A percentile compares a stretch with the other conserved stretches of the same genome.
Evolutionary conservation across 345 rosid species (phyloP).

Genomic region (Iberis pinnata): DNA sequence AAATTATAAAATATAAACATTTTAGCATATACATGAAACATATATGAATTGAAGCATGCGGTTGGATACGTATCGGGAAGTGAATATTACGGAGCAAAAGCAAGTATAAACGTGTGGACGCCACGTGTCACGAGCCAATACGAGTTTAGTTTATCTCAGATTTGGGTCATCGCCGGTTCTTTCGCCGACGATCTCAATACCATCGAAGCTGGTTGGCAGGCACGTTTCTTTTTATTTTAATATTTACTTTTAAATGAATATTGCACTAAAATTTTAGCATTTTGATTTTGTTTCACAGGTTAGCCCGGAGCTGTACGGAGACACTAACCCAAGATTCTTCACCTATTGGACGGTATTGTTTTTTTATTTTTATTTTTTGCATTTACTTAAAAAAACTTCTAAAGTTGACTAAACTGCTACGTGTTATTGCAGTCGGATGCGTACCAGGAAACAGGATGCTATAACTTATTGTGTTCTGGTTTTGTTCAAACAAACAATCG

Average conservation of each 20-base stretch:
- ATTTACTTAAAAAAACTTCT: neutral
- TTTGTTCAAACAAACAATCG: conserved; percentile 85
- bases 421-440: conserved; percentile 59
- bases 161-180: conserved; percentile 98
- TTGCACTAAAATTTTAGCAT: neutral
- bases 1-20: conserved; percentile 5
- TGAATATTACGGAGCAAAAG: conserved; percentile 88
- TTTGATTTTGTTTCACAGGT: conserved; percentile 43
- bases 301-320: conserved; percentile 96
- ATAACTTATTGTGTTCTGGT: conserved; percentile 89
- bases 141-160: conserved; percentile 90
- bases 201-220: conserved; percentile 99
- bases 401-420: neutral
- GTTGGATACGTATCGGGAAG: conserved; percentile 90
- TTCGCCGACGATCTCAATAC: conserved; percentile 93
- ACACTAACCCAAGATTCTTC: conserved; percentile 87
- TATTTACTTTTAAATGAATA: neutral
- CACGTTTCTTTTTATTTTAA: conserved; percentile 12
- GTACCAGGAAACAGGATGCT: conserved; percentile 93
- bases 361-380: neutral
- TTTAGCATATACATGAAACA: neutral
- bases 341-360: conserved; percentile 87
- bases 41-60: conserved; percentile 60
- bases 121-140: conserved; percentile 73
- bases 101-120: conserved; percentile 92